A percentile compares a stretch with the other conserved stretches of the same genome.
phyloP scores from a whole-genome alignment of 2,329 filamentous ascomycete genomes.

The Fusarium pseudoanthophilum region DNA sequence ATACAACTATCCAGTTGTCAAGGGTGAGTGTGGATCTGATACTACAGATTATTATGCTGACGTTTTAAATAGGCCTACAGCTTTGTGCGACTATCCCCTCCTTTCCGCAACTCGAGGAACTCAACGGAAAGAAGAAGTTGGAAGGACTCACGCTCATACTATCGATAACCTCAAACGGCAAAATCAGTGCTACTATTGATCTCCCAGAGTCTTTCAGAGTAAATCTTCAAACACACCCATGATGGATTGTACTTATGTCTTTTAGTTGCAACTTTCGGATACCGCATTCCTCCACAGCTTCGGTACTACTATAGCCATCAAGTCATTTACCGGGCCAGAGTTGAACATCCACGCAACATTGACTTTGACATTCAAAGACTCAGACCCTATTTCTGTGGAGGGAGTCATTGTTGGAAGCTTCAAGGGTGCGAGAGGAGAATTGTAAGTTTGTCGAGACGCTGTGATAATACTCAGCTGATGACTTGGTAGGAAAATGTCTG shows the following conservation, averaged over 20 bases:
- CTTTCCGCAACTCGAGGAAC: neutral
- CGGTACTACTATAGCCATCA: neutral
- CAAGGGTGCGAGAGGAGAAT: neutral
- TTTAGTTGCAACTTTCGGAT: neutral
- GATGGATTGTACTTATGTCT: neutral
- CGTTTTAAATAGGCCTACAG: neutral
- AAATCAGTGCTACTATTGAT: neutral
- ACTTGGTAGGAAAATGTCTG: neutral
- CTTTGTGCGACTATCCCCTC: neutral
- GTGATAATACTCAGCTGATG: neutral
- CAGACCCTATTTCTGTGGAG: neutral
- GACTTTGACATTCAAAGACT: neutral
- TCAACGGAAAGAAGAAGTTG: neutral
- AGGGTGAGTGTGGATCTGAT: neutral
- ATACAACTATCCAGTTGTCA: neutral
- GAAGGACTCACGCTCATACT: neutral
- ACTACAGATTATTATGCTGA: rapidly evolving
- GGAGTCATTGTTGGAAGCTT: neutral
- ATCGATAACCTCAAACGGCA: neutral
- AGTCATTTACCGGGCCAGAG: neutral
- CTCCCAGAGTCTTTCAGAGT: neutral
- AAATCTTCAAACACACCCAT: rapidly evolving
- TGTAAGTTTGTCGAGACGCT: neutral
- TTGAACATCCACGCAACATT: neutral
- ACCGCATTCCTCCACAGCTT: neutral